These are phyloP conservation scores for Alternaria triticimaculans DNA, from an alignment of 2,329 filamentous ascomycete species.

Conservation along the genomic window DNA sequence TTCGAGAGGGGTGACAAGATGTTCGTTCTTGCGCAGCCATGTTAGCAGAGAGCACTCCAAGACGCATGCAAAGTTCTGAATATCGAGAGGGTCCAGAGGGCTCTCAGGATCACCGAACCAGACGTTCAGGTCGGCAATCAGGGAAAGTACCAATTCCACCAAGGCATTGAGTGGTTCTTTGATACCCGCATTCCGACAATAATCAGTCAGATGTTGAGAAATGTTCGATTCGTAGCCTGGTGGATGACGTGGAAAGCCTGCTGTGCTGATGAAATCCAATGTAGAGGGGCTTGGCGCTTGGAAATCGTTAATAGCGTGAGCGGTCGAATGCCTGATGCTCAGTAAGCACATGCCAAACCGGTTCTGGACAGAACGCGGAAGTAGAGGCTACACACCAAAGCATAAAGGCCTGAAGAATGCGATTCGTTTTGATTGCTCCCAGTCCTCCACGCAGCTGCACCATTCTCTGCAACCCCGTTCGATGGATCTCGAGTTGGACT, in stretches of 20 bases:
- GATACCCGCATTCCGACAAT: constrained; percentile 38
- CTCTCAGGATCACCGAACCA: constrained; percentile 41
- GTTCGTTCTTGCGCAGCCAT: constrained; percentile 40
- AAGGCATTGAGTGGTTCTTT: constrained; percentile 36
- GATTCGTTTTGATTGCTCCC: constrained; percentile 42
- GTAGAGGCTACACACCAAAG: constrained; percentile 44
- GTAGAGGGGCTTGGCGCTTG: constrained; percentile 42
- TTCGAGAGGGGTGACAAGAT: constrained; percentile 38
- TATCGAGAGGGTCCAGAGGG: constrained; percentile 43
- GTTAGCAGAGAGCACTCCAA: constrained; percentile 42
- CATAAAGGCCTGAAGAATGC: constrained; percentile 50
- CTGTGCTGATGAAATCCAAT: constrained; percentile 36
- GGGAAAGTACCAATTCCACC: constrained; percentile 36
- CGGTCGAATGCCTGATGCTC: constrained; percentile 49
- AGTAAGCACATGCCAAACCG: constrained; percentile 46
- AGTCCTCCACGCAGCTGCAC: constrained; percentile 45
- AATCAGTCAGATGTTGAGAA: constrained; percentile 38
- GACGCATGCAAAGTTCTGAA: constrained; percentile 47
- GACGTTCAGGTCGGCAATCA: constrained; percentile 46
- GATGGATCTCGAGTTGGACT: constrained; percentile 43
- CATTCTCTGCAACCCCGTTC: constrained; percentile 45
- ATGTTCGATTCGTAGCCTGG: constrained; percentile 36
- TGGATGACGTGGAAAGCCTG: constrained; percentile 38
- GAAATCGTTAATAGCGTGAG: constrained; percentile 46
- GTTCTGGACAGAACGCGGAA: constrained; percentile 20